Percentiles rank a stretch among this genome's conserved stretches.
Conservation (phyloP, 176 grass and related monocot genomes). For the Bolboschoenus planiculmis region DNA sequence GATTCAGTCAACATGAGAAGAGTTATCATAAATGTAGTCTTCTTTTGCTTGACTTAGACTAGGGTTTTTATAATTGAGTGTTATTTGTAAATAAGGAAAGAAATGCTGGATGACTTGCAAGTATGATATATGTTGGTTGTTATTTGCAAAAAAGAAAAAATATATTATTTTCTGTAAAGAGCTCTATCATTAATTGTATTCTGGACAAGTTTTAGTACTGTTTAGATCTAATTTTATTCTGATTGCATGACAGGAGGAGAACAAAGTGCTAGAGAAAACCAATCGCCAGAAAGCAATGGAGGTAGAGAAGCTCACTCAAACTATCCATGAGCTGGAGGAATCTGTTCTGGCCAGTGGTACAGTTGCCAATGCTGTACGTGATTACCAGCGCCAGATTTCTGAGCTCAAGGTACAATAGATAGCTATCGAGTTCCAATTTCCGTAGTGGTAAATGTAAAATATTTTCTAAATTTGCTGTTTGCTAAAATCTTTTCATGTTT, state of each 20-base stretch:
- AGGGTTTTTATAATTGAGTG: not conserved
- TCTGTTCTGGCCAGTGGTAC: constrained; percentile 49
- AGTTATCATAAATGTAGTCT: not conserved
- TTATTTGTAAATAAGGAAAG: not conserved
- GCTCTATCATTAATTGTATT: not conserved
- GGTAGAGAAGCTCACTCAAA: constrained; percentile 71
- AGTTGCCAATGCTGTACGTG: constrained; percentile 43
- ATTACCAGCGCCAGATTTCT: constrained; percentile 52
- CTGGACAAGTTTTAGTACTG: not conserved
- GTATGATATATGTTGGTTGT: not conserved
- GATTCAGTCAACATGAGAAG: not conserved
- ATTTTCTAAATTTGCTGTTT: not conserved
- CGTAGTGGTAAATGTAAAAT: not conserved
- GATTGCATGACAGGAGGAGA: constrained; percentile 57
- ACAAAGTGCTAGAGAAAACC: constrained; percentile 71
- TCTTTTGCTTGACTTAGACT: not conserved
- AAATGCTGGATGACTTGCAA: not conserved
- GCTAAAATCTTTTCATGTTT: not conserved
- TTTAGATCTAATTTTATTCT: not conserved
- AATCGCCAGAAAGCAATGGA: constrained; percentile 67
- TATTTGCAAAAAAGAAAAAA: not conserved
- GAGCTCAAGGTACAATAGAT: constrained; percentile 47
- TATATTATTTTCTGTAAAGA: not conserved
- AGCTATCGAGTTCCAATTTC: not conserved
- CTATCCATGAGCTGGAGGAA: constrained; percentile 70